A percentile compares a stretch with the other conserved stretches of the same genome.
These are phyloP conservation scores for Diaporthe humulicola DNA, from an alignment of 2,329 filamentous ascomycete genomes.

Conservation along the genomic window DNA sequence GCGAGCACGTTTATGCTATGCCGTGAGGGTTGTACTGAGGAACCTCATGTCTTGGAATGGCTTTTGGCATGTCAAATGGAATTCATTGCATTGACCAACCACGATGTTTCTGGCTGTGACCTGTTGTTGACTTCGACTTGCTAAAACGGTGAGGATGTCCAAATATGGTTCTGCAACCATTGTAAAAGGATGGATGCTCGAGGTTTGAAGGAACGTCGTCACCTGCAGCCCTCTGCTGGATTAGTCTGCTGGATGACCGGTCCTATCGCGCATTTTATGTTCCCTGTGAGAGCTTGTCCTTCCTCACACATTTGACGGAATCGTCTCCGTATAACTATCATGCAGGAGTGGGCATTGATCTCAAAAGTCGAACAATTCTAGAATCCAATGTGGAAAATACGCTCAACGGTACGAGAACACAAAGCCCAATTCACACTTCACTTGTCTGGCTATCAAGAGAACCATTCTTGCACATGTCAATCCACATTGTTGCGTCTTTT, in stretches of 20 bases:
- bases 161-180: background rate
- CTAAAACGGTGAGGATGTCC: background rate
- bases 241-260: background rate
- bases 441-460: background rate
- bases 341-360: too few relatives aligned
- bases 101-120: background rate
- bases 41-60: background rate
- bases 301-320: too few relatives aligned
- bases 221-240: background rate
- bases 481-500: background rate
- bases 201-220: background rate
- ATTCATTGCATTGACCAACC: constrained; percentile 10
- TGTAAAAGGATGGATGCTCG: too few relatives aligned
- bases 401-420: background rate
- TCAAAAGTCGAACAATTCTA: background rate
- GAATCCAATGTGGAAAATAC: background rate
- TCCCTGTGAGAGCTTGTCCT: too few relatives aligned
- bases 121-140: background rate
- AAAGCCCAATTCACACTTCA: background rate
- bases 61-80: constrained; percentile 24
- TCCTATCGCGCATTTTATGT: too few relatives aligned
- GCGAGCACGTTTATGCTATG: constrained; percentile 7
- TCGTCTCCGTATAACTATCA: too few relatives aligned
- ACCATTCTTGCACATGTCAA: background rate
- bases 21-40: background rate